Evolutionary conservation across 345 rosid genomes (phyloP).

Genomic region (Abelmoschus esculentus): DNA sequence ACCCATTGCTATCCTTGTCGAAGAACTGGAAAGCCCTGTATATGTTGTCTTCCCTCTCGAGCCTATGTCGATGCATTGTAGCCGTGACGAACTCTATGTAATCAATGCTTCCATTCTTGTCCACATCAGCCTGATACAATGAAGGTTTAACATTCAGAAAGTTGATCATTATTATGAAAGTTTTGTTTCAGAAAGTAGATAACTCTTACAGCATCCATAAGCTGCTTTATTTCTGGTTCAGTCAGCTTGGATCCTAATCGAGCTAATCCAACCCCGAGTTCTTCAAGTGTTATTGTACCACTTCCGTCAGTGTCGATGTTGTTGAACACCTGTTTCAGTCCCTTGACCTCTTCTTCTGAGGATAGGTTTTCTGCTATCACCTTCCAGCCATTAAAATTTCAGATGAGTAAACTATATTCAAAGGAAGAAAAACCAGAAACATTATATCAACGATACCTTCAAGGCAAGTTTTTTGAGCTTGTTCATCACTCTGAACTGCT

Average conservation of each 20-base stretch:
- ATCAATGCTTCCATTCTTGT: no score
- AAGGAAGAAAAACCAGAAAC: not conserved
- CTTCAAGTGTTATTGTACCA: slow-evolving; percentile 77
- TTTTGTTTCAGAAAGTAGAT: no score
- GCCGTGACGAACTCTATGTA: no score
- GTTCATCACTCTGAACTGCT: slow-evolving; percentile 35
- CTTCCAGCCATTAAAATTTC: slow-evolving; percentile 27
- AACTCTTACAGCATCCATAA: slow-evolving; percentile 88
- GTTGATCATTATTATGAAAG: no score
- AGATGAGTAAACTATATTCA: not conserved
- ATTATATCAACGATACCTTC: slow-evolving; percentile 36
- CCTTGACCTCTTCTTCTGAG: slow-evolving; percentile 71
- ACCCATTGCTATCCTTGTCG: no score
- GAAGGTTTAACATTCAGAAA: no score
- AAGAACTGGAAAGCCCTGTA: no score
- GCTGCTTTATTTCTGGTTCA: slow-evolving; percentile 67
- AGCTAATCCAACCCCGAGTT: slow-evolving; percentile 57
- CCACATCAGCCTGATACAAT: no score
- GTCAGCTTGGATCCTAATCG: slow-evolving; percentile 69
- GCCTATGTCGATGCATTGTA: no score
- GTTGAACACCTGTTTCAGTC: slow-evolving; percentile 63
- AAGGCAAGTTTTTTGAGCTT: slow-evolving; percentile 84
- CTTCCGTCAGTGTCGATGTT: slow-evolving; percentile 21
- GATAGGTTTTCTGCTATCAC: slow-evolving; percentile 75
- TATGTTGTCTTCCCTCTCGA: no score